Conservation (phyloP, 768 basidiomycete genomes). For the Scleroderma bovista region DNA sequence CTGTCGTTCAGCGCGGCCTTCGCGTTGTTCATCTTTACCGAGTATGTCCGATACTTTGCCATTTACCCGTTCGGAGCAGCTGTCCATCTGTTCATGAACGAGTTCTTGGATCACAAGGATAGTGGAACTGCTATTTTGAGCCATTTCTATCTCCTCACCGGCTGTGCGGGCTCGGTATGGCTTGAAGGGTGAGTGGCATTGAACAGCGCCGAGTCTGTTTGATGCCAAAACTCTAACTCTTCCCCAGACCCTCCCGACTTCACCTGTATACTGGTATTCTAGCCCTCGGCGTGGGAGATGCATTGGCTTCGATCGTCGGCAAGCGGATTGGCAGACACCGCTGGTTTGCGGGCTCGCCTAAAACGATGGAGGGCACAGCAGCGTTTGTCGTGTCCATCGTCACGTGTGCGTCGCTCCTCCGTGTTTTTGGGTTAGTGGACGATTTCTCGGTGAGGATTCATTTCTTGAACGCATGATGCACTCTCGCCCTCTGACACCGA, state of each 20-base stretch:
- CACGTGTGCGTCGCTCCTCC: constrained; percentile 62
- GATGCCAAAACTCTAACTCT: constrained; percentile 7
- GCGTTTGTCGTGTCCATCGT: constrained; percentile 76
- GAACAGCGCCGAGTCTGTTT: background rate
- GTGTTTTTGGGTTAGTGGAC: constrained; percentile 64
- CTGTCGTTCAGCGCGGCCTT: constrained; percentile 93
- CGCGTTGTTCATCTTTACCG: constrained; percentile 90
- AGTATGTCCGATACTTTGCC: constrained; percentile 98
- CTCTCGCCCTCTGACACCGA: background rate
- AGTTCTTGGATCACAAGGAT: constrained; percentile 94
- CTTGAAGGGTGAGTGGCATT: constrained; percentile 72
- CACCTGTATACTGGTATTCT: constrained; percentile 81
- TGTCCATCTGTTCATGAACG: constrained; percentile 94
- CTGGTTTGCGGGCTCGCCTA: constrained; percentile 81
- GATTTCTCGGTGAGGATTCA: constrained; percentile 64
- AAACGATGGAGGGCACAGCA: constrained; percentile 88
- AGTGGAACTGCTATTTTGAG: constrained; percentile 93
- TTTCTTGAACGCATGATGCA: constrained; percentile 15
- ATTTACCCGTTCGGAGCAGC: constrained; percentile 92
- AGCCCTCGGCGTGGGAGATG: constrained; percentile 89
- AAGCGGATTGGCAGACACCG: constrained; percentile 72
- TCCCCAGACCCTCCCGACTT: constrained; percentile 41
- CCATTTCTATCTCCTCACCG: constrained; percentile 95
- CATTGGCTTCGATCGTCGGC: constrained; percentile 89
- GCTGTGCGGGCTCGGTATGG: constrained; percentile 93